phyloP scores from a whole-genome alignment of 2,329 filamentous ascomycete genomes.

The Camillea tinctor region DNA sequence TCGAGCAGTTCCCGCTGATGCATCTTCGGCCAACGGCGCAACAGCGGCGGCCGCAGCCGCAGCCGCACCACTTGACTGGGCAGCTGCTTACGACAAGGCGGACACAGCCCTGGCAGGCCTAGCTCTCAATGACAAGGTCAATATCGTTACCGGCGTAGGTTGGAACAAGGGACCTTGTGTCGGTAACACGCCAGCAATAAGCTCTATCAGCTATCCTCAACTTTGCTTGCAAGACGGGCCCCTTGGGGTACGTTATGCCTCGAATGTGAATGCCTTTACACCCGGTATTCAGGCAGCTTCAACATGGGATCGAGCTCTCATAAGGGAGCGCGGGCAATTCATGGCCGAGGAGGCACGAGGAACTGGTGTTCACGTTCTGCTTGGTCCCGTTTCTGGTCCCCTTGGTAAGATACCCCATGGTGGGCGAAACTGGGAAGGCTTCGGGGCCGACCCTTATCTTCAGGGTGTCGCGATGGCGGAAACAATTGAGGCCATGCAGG shows the following conservation, averaged over 20 bases:
- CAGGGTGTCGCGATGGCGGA: slow-evolving; percentile 60
- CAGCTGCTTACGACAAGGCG: slow-evolving; percentile 68
- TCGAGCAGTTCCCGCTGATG: slow-evolving; percentile 9
- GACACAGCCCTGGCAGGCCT: slow-evolving; percentile 65
- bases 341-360: slow-evolving; percentile 68
- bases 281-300: slow-evolving; percentile 76
- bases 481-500: slow-evolving; percentile 59
- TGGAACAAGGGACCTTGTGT: slow-evolving; percentile 72
- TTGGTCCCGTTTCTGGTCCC: slow-evolving; percentile 75
- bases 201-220: slow-evolving; percentile 63
- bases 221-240: slow-evolving; percentile 82
- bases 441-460: slow-evolving; percentile 76
- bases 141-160: slow-evolving; percentile 73
- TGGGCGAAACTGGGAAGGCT: slow-evolving; percentile 82
- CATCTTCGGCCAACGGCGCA: slow-evolving; percentile 1
- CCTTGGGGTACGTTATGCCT: slow-evolving; percentile 69
- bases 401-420: slow-evolving; percentile 71
- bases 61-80: slow-evolving; percentile 48
- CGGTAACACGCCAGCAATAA: slow-evolving; percentile 57
- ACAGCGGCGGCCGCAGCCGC: slow-evolving; percentile 8
- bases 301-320: slow-evolving; percentile 76
- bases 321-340: slow-evolving; percentile 66
- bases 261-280: slow-evolving; percentile 73
- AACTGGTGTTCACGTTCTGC: slow-evolving; percentile 70
- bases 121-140: slow-evolving; percentile 74